phyloP scores from a whole-genome alignment of 1,284 basidiomycete species.

The Melampsora larici-populina region DNA sequence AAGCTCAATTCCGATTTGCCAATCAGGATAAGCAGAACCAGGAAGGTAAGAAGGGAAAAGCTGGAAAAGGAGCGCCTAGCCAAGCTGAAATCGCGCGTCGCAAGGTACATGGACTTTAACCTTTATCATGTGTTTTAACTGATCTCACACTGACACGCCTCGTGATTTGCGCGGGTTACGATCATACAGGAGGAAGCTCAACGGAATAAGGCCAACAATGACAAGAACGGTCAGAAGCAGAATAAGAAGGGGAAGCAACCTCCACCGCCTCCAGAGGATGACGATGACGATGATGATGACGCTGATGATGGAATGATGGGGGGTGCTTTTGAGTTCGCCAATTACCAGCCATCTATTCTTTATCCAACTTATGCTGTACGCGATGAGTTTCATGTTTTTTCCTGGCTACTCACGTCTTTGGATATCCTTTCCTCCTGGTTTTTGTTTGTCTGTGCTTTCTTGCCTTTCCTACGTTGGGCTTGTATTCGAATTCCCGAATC shows the following conservation, averaged over 20 bases:
- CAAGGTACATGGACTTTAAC: not conserved
- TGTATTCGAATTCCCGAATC: not conserved
- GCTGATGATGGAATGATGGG: not conserved
- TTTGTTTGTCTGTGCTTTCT: not conserved
- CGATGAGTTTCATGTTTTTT: conserved; percentile 5
- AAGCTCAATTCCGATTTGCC: not conserved
- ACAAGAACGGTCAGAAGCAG: not conserved
- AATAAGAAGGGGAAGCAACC: conserved; percentile 4
- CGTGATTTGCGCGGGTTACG: not conserved
- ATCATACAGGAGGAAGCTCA: not conserved
- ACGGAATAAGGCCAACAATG: not conserved
- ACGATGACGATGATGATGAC: conserved; percentile 5
- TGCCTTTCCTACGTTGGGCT: not conserved
- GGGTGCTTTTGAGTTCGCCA: conserved; percentile 10
- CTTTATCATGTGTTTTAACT: no score
- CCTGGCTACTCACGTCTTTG: conserved; percentile 10
- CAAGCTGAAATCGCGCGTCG: conserved; percentile 7
- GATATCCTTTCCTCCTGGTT: not conserved
- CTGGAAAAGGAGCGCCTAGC: not conserved
- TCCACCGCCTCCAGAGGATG: not conserved
- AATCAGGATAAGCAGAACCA: not conserved
- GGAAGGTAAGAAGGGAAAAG: not conserved
- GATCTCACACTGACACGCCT: no score
- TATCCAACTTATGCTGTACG: conserved; percentile 9
- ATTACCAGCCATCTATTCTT: conserved; percentile 3